Conservation (phyloP, 495 filamentous ascomycete species). For the Hyaloscypha finlandica region DNA sequence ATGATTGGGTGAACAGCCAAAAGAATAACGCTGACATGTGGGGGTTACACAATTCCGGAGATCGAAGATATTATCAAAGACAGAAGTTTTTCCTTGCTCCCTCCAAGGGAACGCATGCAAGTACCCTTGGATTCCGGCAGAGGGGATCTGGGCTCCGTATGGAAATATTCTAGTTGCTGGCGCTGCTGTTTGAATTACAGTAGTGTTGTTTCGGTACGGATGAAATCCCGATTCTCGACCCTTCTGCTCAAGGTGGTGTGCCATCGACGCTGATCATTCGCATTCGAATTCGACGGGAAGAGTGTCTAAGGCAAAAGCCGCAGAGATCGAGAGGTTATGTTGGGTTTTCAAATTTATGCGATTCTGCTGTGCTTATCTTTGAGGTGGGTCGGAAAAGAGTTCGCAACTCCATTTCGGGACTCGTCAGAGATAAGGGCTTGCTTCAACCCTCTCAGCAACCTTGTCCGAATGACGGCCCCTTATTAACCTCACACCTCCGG, state of each 20-base stretch:
- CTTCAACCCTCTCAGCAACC: conserved; percentile 9
- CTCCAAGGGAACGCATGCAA: not conserved
- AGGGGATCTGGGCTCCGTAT: not conserved
- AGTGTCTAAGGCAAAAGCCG: conserved; percentile 16
- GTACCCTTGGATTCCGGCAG: not conserved
- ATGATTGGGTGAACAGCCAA: not conserved
- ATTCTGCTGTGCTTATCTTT: conserved; percentile 15
- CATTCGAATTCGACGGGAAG: not conserved
- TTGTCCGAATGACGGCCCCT: not conserved
- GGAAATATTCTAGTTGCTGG: not conserved
- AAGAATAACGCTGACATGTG: not conserved
- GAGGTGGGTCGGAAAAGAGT: conserved; percentile 14
- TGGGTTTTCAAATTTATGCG: conserved; percentile 4
- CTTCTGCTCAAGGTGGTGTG: not conserved
- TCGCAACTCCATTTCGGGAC: conserved; percentile 6
- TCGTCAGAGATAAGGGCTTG: conserved; percentile 19
- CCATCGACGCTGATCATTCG: not conserved
- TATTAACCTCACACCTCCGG: no score
- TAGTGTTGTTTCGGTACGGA: not conserved
- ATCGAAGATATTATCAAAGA: not conserved
- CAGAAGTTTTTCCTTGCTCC: not conserved
- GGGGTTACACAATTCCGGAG: not conserved
- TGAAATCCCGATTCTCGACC: not conserved
- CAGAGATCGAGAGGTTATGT: conserved; percentile 22
- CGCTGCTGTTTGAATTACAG: not conserved